Base-by-base conservation (phyloP, 371 early-diverging fungal species). In the Lichtheimia ramosa region DNA sequence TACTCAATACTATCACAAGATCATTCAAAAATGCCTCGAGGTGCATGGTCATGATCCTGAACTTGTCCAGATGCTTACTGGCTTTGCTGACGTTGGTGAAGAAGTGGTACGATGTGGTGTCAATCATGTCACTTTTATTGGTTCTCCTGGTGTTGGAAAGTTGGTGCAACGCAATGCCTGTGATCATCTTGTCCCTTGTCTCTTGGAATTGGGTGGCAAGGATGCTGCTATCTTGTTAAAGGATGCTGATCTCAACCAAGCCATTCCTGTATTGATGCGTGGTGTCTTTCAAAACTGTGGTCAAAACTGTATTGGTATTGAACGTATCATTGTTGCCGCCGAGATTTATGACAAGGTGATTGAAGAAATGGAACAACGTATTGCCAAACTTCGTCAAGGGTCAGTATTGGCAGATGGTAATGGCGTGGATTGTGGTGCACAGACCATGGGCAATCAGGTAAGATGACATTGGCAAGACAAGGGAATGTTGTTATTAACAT, bases 171-270 rank as follows among this genome's bases (percentile, higher is more conserved):
- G 73, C 27, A 85, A 88, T 27, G 94, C 95, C 14, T 75, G 89
- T 24, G 79, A 83, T 49, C 67, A 83, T 20, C 77, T 96, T 56
- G 92, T 92, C 4, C 95, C 94, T 0, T 90, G 92, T 56, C 80
- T 92, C 16, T 83, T 96, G 12, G 96, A 96, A 75, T 79, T 96
- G 42, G 96, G 96, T 52, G 96, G 96, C 56, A 94, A 94, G 71
- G 92, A 93, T 76, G 85, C 86, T 51, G 91, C 90, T 27, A 84
- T 94, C 52, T 74, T 92, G 34, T 81, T 89, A 58, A 84, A 82
- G 61, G 93, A 94, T 68, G 81, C 87, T 5, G 88, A 92, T 68
- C 65, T 91, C 58, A 54, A 62, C 14, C 88, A 91, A 48, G 82
- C 85, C 42, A 68, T 88, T 28, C 88, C 90, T 6, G 81, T 90